Conservation (phyloP, 768 basidiomycete genomes). For the Lactifluus subvellereus region DNA sequence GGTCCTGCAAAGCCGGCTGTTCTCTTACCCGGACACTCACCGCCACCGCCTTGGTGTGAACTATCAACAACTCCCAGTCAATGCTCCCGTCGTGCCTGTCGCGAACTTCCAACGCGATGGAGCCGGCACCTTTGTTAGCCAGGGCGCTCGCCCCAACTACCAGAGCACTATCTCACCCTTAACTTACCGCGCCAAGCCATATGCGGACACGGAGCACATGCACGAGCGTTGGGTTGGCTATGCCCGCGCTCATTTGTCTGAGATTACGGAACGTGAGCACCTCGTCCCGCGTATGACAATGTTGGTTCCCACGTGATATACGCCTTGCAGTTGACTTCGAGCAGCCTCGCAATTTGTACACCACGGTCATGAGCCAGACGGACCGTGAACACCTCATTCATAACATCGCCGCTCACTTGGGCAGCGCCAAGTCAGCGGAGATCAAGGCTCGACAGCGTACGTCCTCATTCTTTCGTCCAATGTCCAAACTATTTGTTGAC, state of each 20-base stretch:
- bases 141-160: conserved; percentile 86
- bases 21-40: conserved; percentile 90
- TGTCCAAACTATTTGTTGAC: conserved; percentile 55
- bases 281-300: neutral
- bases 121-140: conserved; percentile 57
- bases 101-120: conserved; percentile 95
- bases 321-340: conserved; percentile 66
- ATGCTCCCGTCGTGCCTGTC: conserved; percentile 65
- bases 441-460: conserved; percentile 63
- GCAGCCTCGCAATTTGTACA: conserved; percentile 69
- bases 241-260: conserved; percentile 62
- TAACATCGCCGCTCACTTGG: conserved; percentile 63
- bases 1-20: conserved; percentile 85
- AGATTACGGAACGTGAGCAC: conserved; percentile 72
- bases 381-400: conserved; percentile 55
- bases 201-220: conserved; percentile 30
- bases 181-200: conserved; percentile 47
- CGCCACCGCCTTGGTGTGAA: conserved; percentile 77
- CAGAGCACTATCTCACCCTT: conserved; percentile 72
- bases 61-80: conserved; percentile 85
- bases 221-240: conserved; percentile 77
- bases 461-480: conserved; percentile 28
- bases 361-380: conserved; percentile 58
- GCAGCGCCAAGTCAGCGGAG: conserved; percentile 50
- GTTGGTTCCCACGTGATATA: neutral